Base-by-base conservation (phyloP, 257 asterid species). In the Plantago elongata region DNA sequence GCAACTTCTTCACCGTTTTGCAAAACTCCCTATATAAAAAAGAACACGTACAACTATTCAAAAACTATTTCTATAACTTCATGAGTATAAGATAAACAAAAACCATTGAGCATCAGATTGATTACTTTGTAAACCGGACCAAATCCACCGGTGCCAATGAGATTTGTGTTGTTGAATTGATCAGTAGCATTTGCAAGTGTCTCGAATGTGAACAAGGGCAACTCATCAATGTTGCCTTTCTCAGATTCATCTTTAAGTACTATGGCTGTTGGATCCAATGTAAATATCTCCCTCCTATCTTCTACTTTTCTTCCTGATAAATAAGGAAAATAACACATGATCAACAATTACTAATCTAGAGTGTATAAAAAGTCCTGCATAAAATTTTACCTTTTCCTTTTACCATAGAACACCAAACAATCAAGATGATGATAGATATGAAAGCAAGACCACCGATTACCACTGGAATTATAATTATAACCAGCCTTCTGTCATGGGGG, bases 171-270 rank as follows among this genome's bases (percentile, higher is more conserved):
- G n/a, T 49, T 17, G 7, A 49, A 49, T 0, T 49, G 6, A n/a
- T 49, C n/a, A n/a, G 54, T 49, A 49, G 54, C 54, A 15, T 49
- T 5, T 49, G 54, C 54, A 15, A 49, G 54, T 49, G 54, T 49
- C 3, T 49, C 64, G 9, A 48, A 45, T 12, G 57, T 15, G 5
- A 18, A 16, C 7, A 73, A 48, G 1, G 86, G 83, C 9, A 85
- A 52, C 72, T 83, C 90, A 46, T 82, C 81, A 12, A 79, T 60
- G 9, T 69, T 76, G 12, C 54, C 74, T 9, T 63, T 66, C 52
- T 74, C 71, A 0, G 77, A 42, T 62, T 69, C 80, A 12, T 73
- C 79, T 44, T 63, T 61, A 14, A 71, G 49, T 5, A 75, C 55
- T 3, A 74, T 51, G 17, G 64, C 48, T 14, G 69, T 27, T 8